Evolutionary conservation across 1,284 basidiomycete genomes (phyloP).

Genomic region (Sanghuangporus weigelae): DNA sequence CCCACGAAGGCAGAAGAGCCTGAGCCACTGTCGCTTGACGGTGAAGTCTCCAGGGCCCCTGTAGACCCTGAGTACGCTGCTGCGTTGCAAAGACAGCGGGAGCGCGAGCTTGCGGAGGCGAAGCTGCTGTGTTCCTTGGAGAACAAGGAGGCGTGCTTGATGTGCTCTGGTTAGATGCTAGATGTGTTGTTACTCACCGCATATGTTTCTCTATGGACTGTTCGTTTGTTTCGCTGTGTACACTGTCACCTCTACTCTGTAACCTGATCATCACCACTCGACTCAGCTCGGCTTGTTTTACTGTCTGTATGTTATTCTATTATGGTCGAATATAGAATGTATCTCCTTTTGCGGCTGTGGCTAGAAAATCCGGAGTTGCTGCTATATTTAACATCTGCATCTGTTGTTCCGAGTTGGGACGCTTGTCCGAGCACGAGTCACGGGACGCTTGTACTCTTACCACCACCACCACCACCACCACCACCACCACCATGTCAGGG

Average conservation of each 20-base stretch:
- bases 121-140: constrained; percentile 80
- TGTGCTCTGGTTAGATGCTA: constrained; percentile 70
- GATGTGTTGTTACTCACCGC: neutral
- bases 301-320: neutral
- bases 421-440: no score
- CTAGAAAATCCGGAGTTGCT: no score
- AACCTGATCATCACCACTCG: neutral
- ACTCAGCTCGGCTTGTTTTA: neutral
- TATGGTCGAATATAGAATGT: neutral
- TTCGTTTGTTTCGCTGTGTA: neutral
- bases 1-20: constrained; percentile 22
- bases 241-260: neutral
- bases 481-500: no score
- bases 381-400: no score
- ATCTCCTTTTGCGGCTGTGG: neutral
- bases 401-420: no score
- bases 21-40: constrained; percentile 31
- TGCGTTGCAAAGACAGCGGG: constrained; percentile 66
- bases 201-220: neutral
- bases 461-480: no score
- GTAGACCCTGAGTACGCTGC: constrained; percentile 82
- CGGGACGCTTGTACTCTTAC: no score
- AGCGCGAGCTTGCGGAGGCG: constrained; percentile 77
- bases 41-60: constrained; percentile 47
- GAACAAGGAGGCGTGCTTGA: constrained; percentile 84